Conservation (phyloP, 139 green algal genomes). For the Chlorella ohadii region DNA sequence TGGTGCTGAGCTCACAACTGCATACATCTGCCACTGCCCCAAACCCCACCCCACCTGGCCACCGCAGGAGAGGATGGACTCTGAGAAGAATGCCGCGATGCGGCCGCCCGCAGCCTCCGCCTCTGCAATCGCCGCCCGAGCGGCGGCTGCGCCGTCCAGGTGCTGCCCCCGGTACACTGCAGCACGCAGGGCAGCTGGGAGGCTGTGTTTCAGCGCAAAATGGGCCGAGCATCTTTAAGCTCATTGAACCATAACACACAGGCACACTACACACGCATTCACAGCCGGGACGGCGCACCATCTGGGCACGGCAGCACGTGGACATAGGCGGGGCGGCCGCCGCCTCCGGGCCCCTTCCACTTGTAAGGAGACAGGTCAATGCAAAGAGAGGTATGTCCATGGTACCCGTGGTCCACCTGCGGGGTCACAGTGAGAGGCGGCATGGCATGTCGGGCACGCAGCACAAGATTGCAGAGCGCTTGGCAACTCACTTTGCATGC, state of each 20-base stretch:
- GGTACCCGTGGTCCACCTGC: conserved; percentile 78
- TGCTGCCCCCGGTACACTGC: conserved; percentile 83
- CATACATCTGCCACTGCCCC: not conserved
- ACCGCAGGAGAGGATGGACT: conserved; percentile 94
- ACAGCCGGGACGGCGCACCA: too few species aligned
- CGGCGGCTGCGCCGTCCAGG: conserved; percentile 75
- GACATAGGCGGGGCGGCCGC: conserved; percentile 26
- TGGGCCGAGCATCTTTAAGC: too few species aligned
- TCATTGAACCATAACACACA: too few species aligned
- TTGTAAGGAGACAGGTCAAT: conserved; percentile 94
- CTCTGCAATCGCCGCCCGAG: conserved; percentile 71
- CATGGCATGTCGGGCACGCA: too few species aligned
- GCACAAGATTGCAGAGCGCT: too few species aligned
- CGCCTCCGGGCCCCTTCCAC: conserved; percentile 66
- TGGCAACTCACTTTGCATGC: too few species aligned
- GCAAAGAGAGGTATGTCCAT: conserved; percentile 89
- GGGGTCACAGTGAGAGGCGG: not conserved
- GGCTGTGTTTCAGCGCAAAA: too few species aligned
- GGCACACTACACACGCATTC: too few species aligned
- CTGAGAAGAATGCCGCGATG: conserved; percentile 90
- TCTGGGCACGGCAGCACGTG: conserved; percentile 71
- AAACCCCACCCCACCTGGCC: conserved; percentile 52
- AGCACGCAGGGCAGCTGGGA: too few species aligned
- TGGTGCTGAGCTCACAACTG: too few species aligned
- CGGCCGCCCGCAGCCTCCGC: conserved; percentile 56